Percentiles rank a stretch among this genome's conserved stretches.
Evolutionary conservation across 2,329 filamentous ascomycete species (phyloP).

Genomic region (Pseudopyricularia javanii): DNA sequence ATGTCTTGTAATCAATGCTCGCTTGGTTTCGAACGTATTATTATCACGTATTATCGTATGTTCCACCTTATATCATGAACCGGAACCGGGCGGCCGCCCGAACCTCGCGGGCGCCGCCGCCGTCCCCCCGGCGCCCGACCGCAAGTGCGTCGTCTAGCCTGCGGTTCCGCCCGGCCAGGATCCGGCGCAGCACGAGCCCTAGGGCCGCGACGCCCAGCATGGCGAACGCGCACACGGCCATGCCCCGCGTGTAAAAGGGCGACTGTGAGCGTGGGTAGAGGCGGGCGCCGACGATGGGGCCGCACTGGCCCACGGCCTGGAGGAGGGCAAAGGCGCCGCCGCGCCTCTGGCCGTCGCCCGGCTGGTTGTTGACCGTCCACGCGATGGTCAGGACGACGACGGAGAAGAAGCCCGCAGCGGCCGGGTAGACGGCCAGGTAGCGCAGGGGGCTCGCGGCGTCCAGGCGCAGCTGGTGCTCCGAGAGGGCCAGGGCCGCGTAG

Average conservation of each 20-base stretch:
- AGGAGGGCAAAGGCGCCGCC: slow-evolving; percentile 62
- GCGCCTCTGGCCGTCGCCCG: slow-evolving; percentile 51
- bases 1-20: no score
- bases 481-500: slow-evolving; percentile 44
- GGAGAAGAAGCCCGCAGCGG: slow-evolving; percentile 69
- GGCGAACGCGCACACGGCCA: slow-evolving; percentile 48
- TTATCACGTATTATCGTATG: no score
- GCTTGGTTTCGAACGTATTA: no score
- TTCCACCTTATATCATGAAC: background rate
- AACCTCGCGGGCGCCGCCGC: slow-evolving; percentile 24
- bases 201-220: slow-evolving; percentile 49
- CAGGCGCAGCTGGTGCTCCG: slow-evolving; percentile 23
- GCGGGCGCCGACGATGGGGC: slow-evolving; percentile 57
- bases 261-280: slow-evolving; percentile 49
- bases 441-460: slow-evolving; percentile 30
- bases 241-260: slow-evolving; percentile 51
- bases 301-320: slow-evolving; percentile 71
- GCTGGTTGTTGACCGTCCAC: slow-evolving; percentile 84
- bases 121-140: slow-evolving; percentile 13
- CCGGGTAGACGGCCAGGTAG: slow-evolving; percentile 69
- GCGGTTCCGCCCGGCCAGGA: slow-evolving; percentile 38
- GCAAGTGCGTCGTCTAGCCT: slow-evolving; percentile 19
- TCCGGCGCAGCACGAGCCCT: slow-evolving; percentile 38
- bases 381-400: slow-evolving; percentile 76
- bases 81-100: background rate